Evolutionary conservation across 2,329 filamentous ascomycete genomes (phyloP).

Genomic region (Colletotrichum musae): DNA sequence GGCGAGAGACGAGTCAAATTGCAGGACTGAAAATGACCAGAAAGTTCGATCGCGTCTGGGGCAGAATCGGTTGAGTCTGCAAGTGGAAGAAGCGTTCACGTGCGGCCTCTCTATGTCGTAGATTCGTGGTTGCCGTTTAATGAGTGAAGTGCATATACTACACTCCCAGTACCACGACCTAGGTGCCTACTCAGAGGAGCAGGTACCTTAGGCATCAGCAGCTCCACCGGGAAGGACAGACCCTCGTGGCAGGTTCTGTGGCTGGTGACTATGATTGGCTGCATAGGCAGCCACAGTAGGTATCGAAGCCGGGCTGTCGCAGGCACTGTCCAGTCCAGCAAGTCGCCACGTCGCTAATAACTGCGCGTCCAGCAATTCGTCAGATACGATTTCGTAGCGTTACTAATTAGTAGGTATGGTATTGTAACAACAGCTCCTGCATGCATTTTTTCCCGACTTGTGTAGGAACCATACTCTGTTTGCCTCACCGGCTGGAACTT

Average conservation of each 20-base stretch:
- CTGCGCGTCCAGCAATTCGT: too few species aligned
- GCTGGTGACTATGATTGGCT: conserved; percentile 28
- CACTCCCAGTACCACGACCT: too few species aligned
- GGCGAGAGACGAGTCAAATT: background rate
- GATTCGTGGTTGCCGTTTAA: background rate
- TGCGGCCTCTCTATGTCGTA: conserved; percentile 28
- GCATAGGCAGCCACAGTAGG: too few species aligned
- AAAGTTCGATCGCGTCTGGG: conserved; percentile 12
- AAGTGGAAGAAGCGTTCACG: conserved; percentile 10
- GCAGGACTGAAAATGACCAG: background rate
- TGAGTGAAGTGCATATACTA: background rate
- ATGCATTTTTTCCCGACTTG: too few species aligned
- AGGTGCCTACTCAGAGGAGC: background rate
- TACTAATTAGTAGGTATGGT: too few species aligned
- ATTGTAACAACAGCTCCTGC: too few species aligned
- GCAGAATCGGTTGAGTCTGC: background rate
- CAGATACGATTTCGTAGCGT: too few species aligned
- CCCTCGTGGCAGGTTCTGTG: conserved; percentile 33
- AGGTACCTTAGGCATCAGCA: conserved; percentile 22
- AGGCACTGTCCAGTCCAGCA: too few species aligned
- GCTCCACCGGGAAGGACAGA: conserved; percentile 17
- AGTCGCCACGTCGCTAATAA: too few species aligned
- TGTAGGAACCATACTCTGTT: too few species aligned
- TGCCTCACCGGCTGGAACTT: too few species aligned
- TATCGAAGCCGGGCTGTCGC: too few species aligned